These are phyloP conservation scores for Penicillium paradoxum DNA, from an alignment of 495 filamentous ascomycete species.

Conservation along the genomic window DNA sequence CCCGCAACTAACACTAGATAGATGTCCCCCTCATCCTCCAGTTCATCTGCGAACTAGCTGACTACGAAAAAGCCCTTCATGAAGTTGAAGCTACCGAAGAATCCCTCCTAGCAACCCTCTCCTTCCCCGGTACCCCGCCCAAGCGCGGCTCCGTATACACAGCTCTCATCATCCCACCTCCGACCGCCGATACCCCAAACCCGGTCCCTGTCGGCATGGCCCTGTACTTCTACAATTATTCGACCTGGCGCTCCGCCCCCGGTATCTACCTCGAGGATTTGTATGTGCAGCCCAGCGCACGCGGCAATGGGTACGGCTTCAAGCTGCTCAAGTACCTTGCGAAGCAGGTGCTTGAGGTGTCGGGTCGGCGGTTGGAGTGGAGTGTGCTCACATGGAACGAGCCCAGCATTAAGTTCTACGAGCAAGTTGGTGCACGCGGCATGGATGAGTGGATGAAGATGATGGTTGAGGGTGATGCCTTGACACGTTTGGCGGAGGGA, in stretches of 20 bases:
- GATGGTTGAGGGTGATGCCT: slow-evolving; percentile 72
- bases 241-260: slow-evolving; percentile 79
- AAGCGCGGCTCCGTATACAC: slow-evolving; percentile 42
- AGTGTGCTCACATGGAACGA: slow-evolving; percentile 88
- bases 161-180: slow-evolving; percentile 35
- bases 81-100: slow-evolving; percentile 74
- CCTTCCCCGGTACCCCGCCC: slow-evolving; percentile 53
- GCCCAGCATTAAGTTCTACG: slow-evolving; percentile 83
- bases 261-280: slow-evolving; percentile 96
- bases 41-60: slow-evolving; percentile 82
- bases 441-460: slow-evolving; percentile 90
- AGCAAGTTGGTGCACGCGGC: slow-evolving; percentile 66
- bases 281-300: slow-evolving; percentile 66
- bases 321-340: slow-evolving; percentile 71
- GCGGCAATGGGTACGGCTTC: slow-evolving; percentile 76
- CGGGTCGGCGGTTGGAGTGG: slow-evolving; percentile 83
- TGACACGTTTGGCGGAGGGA: slow-evolving; percentile 53
- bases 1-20: slow-evolving; percentile 30
- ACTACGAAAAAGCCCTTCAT: slow-evolving; percentile 69
- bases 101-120: slow-evolving; percentile 70
- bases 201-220: slow-evolving; percentile 53
- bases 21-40: slow-evolving; percentile 77
- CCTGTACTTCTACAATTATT: slow-evolving; percentile 68
- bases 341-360: slow-evolving; percentile 60
- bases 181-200: slow-evolving; percentile 21